phyloP scores from a whole-genome alignment of 179 eudicot genomes.

The Gypsophila paniculata region DNA sequence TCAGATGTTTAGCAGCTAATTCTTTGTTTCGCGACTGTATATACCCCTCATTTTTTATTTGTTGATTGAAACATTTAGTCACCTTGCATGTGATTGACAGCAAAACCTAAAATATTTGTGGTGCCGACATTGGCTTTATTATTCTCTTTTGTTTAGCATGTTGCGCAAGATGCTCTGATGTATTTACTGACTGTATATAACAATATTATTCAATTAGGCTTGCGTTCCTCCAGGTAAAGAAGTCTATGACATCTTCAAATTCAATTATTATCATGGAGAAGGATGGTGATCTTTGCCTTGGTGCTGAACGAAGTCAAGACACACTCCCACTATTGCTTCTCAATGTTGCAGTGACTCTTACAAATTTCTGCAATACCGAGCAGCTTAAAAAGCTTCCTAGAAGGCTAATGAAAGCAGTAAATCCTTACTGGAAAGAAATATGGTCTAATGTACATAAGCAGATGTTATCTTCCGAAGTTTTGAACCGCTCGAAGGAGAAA shows the following conservation, averaged over 20 bases:
- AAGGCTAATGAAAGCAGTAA: slow-evolving; percentile 27
- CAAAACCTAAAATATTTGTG: not conserved
- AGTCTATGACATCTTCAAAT: slow-evolving; percentile 29
- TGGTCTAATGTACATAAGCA: slow-evolving; percentile 48
- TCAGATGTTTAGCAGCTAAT: not conserved
- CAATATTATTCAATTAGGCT: slow-evolving; percentile 42
- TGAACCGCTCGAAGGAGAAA: slow-evolving; percentile 20
- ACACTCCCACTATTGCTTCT: slow-evolving; percentile 45
- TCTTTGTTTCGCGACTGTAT: not conserved
- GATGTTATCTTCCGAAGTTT: slow-evolving; percentile 27
- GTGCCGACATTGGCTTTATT: not conserved
- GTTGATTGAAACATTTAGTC: not conserved
- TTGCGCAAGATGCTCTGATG: not conserved
- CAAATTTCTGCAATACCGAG: slow-evolving; percentile 48
- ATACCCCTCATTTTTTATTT: not conserved
- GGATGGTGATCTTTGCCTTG: slow-evolving; percentile 31
- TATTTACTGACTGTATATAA: not conserved
- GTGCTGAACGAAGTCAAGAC: slow-evolving; percentile 40
- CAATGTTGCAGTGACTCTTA: slow-evolving; percentile 45
- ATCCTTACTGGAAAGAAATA: slow-evolving; percentile 35
- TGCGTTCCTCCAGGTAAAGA: slow-evolving; percentile 57
- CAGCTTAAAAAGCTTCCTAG: slow-evolving; percentile 48
- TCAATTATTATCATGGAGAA: slow-evolving; percentile 29
- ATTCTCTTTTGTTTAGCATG: slow-evolving; percentile 6
- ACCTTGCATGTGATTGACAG: not conserved